These are phyloP conservation scores for Tetracladium maxilliforme DNA, from an alignment of 2,329 filamentous ascomycete genomes.

Conservation along the genomic window DNA sequence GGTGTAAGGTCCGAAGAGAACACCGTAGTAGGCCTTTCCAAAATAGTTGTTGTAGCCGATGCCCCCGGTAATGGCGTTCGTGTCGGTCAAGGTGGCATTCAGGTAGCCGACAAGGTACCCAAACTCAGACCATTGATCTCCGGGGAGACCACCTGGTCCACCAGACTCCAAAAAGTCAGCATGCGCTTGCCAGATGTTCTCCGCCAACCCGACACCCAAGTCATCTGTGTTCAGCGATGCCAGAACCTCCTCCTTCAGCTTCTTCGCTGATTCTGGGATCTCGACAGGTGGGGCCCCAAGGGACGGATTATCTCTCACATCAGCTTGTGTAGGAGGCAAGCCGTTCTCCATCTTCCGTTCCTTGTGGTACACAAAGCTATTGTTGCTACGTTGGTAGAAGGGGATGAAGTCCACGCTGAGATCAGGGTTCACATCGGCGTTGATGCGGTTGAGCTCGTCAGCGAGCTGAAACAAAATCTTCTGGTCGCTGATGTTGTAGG, in stretches of 20 bases:
- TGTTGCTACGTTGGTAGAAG: conserved; percentile 41
- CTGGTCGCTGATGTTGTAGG: conserved; percentile 42
- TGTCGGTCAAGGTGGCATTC: conserved; percentile 34
- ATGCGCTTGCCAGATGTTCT: conserved; percentile 34
- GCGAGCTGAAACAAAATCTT: conserved; percentile 50
- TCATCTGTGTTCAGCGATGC: neutral
- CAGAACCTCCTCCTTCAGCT: conserved; percentile 5
- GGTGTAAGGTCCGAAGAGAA: no score
- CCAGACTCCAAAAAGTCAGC: conserved; percentile 30
- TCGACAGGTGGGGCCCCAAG: conserved; percentile 18
- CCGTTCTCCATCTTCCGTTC: conserved; percentile 32
- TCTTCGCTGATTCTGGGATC: conserved; percentile 16
- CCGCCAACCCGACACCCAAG: conserved; percentile 13
- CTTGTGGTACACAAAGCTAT: conserved; percentile 34
- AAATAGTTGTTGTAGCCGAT: conserved; percentile 33
- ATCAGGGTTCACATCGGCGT: conserved; percentile 22
- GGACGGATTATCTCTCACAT: conserved; percentile 28
- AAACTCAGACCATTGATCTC: conserved; percentile 51
- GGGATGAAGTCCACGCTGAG: conserved; percentile 44
- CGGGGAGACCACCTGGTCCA: conserved; percentile 25
- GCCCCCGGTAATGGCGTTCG: conserved; percentile 22
- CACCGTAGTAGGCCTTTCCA: neutral
- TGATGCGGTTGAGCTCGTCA: conserved; percentile 42
- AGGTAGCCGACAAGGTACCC: conserved; percentile 46
- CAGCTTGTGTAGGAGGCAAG: conserved; percentile 32